Conservation (phyloP, 75 land plant genomes). For the Gnetum montanum region DNA sequence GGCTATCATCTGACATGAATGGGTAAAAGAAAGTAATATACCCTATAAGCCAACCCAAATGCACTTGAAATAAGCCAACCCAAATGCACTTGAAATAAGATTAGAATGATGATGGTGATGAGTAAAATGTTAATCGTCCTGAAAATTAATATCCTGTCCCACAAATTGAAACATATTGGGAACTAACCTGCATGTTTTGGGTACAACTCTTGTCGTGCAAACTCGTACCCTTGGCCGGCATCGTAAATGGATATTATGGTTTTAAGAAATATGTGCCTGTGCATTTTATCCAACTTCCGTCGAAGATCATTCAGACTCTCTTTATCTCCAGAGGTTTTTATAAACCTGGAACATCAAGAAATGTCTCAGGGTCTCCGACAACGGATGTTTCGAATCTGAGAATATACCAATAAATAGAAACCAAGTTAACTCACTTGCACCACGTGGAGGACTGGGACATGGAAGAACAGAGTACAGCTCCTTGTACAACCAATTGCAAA, state of each 20-base stretch:
- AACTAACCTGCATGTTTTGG: not conserved
- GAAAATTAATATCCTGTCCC: no score
- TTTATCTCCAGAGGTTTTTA: not conserved
- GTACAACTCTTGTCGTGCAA: not conserved
- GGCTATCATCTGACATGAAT: no score
- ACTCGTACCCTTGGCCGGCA: not conserved
- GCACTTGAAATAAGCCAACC: no score
- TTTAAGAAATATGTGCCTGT: not conserved
- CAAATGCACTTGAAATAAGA: no score
- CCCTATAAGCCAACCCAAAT: no score
- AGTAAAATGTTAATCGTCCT: no score
- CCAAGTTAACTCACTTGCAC: not conserved
- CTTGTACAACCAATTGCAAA: not conserved
- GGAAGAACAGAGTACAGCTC: not conserved
- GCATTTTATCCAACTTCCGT: not conserved
- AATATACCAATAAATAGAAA: not conserved
- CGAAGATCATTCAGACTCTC: not conserved
- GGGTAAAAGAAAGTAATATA: no score
- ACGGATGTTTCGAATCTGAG: not conserved
- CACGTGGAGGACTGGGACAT: not conserved
- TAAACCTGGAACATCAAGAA: not conserved
- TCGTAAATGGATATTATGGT: not conserved
- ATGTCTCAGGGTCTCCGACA: not conserved
- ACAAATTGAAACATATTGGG: no score
- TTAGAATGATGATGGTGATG: no score